Percentiles rank a stretch among this genome's conserved stretches.
Evolutionary conservation across 176 grass and related monocot species (phyloP).

Genomic region (Hordeum vulgare): MorexV3_pseudomolecules_assembly NC_058519.1:110566637-110567136

Average conservation of each 20-base stretch:
- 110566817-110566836: slow-evolving; percentile 28
- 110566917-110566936: slow-evolving; percentile 20
- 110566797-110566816: slow-evolving; percentile 8
- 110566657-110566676: slow-evolving; percentile 1
- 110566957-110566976: slow-evolving; percentile 41
- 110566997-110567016: slow-evolving; percentile 61
- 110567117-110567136: slow-evolving; percentile 8
- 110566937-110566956: slow-evolving; percentile 1
- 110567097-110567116: slow-evolving; percentile 5
- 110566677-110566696: background rate
- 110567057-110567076: slow-evolving; percentile 6
- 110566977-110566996: slow-evolving; percentile 39
- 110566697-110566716: slow-evolving; percentile 2
- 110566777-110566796: slow-evolving; percentile 2
- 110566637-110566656: background rate
- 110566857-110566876: slow-evolving; percentile 26
- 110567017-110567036: slow-evolving; percentile 28
- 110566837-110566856: slow-evolving; percentile 16
- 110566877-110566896: slow-evolving; percentile 36
- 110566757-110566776: background rate
- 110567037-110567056: slow-evolving; percentile 28
- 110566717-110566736: slow-evolving; percentile 10
- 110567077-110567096: background rate
- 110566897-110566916: slow-evolving; percentile 32
- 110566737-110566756: slow-evolving; percentile 26